Base-by-base conservation (phyloP, 2,329 filamentous ascomycete genomes). In the Pochonia chlamydosporia region DNA sequence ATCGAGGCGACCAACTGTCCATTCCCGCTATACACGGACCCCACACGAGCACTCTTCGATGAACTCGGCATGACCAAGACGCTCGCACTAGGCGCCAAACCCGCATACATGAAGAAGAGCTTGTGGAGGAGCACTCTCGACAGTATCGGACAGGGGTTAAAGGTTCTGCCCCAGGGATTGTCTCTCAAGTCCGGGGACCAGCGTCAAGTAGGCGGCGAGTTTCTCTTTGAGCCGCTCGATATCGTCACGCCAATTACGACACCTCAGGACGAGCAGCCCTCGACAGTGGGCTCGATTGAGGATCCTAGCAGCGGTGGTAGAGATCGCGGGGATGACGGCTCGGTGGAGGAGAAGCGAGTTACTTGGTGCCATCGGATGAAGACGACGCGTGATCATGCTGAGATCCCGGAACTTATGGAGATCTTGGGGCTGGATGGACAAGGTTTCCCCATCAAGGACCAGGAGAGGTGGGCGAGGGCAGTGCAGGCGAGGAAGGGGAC, bases 341-440 rank as follows among this genome's bases (percentile, higher is more conserved):
- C 53, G 20, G 58, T 63, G 3, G 71, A 79, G 58, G 71, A 78
- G 58, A 85, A 86, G 66, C 70, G 69, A 46, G 76, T 88, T 24
- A 82, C 79, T 1, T 95, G 89, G 88, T 90, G 85, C 57, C 87
- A 92, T 66, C 75, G 87, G 24, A 95, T 95, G 88, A 74, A 74
- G 60, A 87, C 80, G 48, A 92, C 87, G 11, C 71, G 88, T 42
- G 88, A 91, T 55, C 89, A 95, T 60, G 78, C 79, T 1, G 87
- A 90, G 69, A 72, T 91, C 2, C 73, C 75, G 0, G 82, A 84
- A 62, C 57, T 90, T 47, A 78, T 81, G 66, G 71, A 78, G 55
- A 64, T 87, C 11, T 62, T 89, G 40, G 83, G 83, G 0, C 56
- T 85, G 5, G 70, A 76, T 42, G 71, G 66, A 3, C 58, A 66